phyloP scores from a whole-genome alignment of 352 stramenopile genomes.

The Phytophthora vignae region DNA sequence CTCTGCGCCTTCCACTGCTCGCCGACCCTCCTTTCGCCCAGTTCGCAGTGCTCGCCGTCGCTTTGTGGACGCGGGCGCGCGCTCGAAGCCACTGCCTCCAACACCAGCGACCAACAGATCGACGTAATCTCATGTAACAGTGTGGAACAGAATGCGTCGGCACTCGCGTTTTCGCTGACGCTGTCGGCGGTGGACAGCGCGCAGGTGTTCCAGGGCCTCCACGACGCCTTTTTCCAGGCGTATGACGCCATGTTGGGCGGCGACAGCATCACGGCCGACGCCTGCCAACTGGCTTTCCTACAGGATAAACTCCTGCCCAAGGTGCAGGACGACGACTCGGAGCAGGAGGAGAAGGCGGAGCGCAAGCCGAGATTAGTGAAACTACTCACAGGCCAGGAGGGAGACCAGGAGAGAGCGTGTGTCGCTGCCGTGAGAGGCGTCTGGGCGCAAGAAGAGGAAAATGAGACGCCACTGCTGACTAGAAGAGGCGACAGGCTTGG shows the following conservation, averaged over 20 bases:
- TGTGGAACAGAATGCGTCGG: constrained; percentile 40
- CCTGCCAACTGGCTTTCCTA: constrained; percentile 72
- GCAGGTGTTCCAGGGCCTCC: constrained; percentile 61
- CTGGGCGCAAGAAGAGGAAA: constrained; percentile 44
- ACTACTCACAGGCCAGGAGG: constrained; percentile 29
- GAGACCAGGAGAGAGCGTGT: constrained; percentile 56
- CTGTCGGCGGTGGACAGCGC: constrained; percentile 47
- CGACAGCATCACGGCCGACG: constrained; percentile 60
- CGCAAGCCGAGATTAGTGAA: constrained; percentile 64
- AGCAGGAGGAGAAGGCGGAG: constrained; percentile 31
- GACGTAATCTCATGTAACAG: constrained; percentile 51
- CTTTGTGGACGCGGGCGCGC: constrained; percentile 22
- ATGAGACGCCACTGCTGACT: constrained; percentile 66
- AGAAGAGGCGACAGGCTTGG: constrained; percentile 47
- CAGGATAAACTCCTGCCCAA: constrained; percentile 65
- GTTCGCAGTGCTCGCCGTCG: constrained; percentile 29
- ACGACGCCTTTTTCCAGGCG: constrained; percentile 68
- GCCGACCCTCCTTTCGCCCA: constrained; percentile 25
- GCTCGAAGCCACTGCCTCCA: constrained; percentile 14
- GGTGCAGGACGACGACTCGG: constrained; percentile 38
- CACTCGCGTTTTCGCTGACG: constrained; percentile 41
- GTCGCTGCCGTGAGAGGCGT: constrained; percentile 46
- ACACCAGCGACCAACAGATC: constrained; percentile 29
- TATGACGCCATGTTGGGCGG: constrained; percentile 74
- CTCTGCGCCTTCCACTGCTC: constrained; percentile 74